These are phyloP conservation scores for Backusella luteola DNA, from an alignment of 192 early-diverging fungal genomes.

Conservation along the genomic window DNA sequence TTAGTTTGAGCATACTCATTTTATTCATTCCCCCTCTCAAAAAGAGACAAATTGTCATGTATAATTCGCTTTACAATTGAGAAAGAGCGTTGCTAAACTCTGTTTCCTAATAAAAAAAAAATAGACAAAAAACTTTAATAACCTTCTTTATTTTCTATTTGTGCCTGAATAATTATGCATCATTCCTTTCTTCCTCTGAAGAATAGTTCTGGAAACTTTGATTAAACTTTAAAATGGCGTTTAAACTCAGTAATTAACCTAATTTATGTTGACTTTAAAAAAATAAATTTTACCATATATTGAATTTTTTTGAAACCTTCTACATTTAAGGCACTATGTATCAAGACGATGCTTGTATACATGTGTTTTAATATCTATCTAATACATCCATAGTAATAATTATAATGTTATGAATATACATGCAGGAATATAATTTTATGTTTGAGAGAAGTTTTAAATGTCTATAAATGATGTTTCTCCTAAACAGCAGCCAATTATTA, in stretches of 20 bases:
- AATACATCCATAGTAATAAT: too few species aligned
- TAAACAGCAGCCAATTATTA: neutral
- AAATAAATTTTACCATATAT: neutral
- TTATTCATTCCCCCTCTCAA: constrained; percentile 8
- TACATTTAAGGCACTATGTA: neutral
- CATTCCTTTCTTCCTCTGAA: neutral
- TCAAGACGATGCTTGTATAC: too few species aligned
- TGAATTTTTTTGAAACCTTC: neutral
- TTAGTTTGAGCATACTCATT: constrained; percentile 13
- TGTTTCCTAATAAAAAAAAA: constrained; percentile 9
- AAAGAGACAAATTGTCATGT: constrained; percentile 7
- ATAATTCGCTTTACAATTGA: neutral
- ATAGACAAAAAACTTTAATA: neutral
- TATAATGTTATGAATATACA: too few species aligned
- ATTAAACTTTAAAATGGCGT: neutral
- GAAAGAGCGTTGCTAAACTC: neutral
- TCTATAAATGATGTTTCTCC: neutral
- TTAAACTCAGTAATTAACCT: neutral
- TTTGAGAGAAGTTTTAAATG: neutral
- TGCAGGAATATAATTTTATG: too few species aligned
- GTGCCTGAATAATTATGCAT: neutral
- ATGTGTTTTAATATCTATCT: too few species aligned
- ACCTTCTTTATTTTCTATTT: neutral
- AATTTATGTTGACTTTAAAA: neutral
- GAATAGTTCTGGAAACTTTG: neutral